Evolutionary conservation across 192 early-diverging fungal species (phyloP).

Genomic region (Phycomyces nitens): DNA sequence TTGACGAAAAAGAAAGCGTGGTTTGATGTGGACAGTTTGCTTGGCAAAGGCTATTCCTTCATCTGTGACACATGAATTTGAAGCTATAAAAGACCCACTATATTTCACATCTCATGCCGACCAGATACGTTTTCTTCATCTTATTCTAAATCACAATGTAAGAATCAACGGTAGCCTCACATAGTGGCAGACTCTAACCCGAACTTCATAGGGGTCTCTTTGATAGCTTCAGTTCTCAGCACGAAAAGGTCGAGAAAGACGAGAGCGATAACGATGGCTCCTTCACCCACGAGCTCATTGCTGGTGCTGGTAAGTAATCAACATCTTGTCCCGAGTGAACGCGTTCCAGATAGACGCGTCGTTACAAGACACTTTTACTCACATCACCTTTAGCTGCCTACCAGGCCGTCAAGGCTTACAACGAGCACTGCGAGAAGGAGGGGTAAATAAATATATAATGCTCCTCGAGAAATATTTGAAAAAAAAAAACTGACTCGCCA

Average conservation of each 20-base stretch:
- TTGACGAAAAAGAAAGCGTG: not conserved
- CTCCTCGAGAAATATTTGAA: too few species aligned
- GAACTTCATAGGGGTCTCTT: constrained; percentile 24
- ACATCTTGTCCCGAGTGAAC: not conserved
- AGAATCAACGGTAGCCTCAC: not conserved
- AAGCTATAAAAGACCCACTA: not conserved
- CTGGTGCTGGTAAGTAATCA: constrained; percentile 33
- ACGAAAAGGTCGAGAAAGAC: constrained; percentile 18
- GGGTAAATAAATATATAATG: constrained; percentile 15
- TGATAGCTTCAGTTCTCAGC: constrained; percentile 13
- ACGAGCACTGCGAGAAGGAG: constrained; percentile 24
- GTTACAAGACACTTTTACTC: too few species aligned
- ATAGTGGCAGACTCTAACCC: not conserved
- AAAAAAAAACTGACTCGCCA: too few species aligned
- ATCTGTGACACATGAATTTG: not conserved
- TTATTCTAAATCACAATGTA: not conserved
- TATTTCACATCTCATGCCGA: not conserved
- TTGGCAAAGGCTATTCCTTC: not conserved
- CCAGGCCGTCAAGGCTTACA: constrained; percentile 33
- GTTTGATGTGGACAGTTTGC: not conserved
- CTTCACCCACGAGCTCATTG: constrained; percentile 38
- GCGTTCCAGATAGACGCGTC: too few species aligned
- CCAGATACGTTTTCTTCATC: not conserved
- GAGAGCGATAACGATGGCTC: constrained; percentile 22
- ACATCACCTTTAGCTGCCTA: constrained; percentile 14